These are phyloP conservation scores for Metarhizium brunneum DNA, from an alignment of 2,329 filamentous ascomycete species.

Conservation along the genomic window DNA sequence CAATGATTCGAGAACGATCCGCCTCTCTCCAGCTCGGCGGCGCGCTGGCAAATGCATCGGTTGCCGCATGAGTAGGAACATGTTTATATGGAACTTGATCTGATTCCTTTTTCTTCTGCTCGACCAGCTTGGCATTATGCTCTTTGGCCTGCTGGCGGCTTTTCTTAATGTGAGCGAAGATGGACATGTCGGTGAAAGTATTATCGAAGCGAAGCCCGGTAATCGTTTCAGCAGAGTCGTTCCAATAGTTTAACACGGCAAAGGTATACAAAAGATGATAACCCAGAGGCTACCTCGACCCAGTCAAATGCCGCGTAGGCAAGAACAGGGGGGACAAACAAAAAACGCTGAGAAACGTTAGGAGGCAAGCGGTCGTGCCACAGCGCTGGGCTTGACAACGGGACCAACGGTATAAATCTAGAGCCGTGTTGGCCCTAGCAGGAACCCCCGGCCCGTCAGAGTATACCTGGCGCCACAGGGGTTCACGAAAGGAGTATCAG, in stretches of 20 bases:
- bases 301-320: neutral
- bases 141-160: constrained; percentile 48
- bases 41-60: constrained; percentile 46
- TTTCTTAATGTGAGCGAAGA: constrained; percentile 44
- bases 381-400: neutral
- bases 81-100: constrained; percentile 42
- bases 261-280: neutral
- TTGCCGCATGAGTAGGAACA: constrained; percentile 51
- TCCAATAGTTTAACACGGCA: neutral
- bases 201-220: neutral
- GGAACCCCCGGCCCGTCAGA: neutral
- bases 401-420: neutral
- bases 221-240: neutral
- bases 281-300: neutral
- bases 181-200: constrained; percentile 36
- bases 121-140: constrained; percentile 36
- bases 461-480: neutral
- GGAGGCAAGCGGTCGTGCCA: neutral
- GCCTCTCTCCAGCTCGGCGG: constrained; percentile 40
- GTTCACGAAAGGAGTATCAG: constrained; percentile 1
- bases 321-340: neutral
- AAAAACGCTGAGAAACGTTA: neutral
- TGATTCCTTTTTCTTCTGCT: constrained; percentile 34
- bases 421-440: constrained; percentile 3
- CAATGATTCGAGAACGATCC: constrained; percentile 38